A percentile compares a stretch with the other conserved stretches of the same genome.
These are phyloP conservation scores for Mycena pura DNA, from an alignment of 768 basidiomycete species.

Conservation along the genomic window DNA sequence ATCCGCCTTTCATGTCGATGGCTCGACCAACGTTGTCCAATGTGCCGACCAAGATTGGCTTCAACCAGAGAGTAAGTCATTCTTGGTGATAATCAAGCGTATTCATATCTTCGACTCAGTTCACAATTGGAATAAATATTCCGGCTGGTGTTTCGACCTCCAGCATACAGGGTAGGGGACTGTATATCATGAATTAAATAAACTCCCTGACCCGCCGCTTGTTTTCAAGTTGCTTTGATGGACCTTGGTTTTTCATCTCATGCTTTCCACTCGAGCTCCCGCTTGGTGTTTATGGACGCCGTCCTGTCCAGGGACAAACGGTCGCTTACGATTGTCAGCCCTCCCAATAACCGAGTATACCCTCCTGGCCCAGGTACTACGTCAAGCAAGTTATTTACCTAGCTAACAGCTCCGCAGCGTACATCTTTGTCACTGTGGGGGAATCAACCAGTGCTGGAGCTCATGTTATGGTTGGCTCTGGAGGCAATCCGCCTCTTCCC, in stretches of 20 bases:
- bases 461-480: too few relatives aligned
- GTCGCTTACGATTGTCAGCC: constrained; percentile 39
- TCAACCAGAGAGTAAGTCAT: too few relatives aligned
- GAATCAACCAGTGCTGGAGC: too few relatives aligned
- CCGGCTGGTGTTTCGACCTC: constrained; percentile 26
- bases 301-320: constrained; percentile 33
- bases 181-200: neutral
- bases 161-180: constrained; percentile 21
- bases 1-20: too few relatives aligned
- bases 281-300: constrained; percentile 40
- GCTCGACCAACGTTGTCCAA: constrained; percentile 27
- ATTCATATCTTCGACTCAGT: too few relatives aligned
- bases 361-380: constrained; percentile 37
- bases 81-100: too few relatives aligned
- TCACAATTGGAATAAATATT: constrained; percentile 39
- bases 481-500: too few relatives aligned
- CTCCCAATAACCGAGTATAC: constrained; percentile 41
- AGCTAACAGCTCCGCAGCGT: too few relatives aligned
- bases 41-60: constrained; percentile 35
- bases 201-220: neutral
- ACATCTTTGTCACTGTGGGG: too few relatives aligned
- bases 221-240: constrained; percentile 41
- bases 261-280: constrained; percentile 42
- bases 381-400: too few relatives aligned
- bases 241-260: constrained; percentile 42